Evolutionary conservation across 2,329 filamentous ascomycete genomes (phyloP).

Genomic region (Sclerotinia subarctica): DNA sequence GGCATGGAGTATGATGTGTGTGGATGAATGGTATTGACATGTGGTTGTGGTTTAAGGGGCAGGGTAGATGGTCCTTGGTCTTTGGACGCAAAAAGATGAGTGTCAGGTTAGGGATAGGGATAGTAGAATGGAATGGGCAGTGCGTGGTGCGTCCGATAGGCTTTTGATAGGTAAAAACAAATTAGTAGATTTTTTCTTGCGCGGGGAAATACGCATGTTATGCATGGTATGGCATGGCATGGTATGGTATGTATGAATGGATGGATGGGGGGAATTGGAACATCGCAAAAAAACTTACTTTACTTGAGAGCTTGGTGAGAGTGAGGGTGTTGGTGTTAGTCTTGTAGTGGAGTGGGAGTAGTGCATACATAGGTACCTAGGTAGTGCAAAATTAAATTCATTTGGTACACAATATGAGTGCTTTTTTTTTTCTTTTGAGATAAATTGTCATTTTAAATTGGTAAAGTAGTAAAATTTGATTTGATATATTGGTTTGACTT

Average conservation of each 20-base stretch:
- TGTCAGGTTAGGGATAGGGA: background rate
- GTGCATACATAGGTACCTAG: background rate
- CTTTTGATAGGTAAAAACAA: conserved; percentile 14
- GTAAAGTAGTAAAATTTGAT: no score
- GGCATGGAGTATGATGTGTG: conserved; percentile 11
- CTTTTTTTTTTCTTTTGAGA: no score
- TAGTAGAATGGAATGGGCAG: background rate
- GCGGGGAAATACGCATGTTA: background rate
- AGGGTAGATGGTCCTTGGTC: background rate
- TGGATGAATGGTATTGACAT: conserved; percentile 5
- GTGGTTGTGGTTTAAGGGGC: background rate
- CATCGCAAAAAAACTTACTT: background rate
- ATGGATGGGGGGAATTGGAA: background rate
- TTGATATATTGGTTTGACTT: no score
- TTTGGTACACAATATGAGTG: no score
- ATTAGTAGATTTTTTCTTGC: background rate
- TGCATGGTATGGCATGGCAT: background rate
- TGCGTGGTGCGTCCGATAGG: no score
- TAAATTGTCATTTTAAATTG: no score
- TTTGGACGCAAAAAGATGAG: conserved; percentile 1
- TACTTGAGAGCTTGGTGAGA: no score
- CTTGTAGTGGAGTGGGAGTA: background rate
- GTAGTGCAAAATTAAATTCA: no score
- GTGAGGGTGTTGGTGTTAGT: background rate
- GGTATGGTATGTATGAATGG: background rate